Evolutionary conservation across 2,329 filamentous ascomycete genomes (phyloP).

Genomic region (Rhynchosporium agropyri): DNA sequence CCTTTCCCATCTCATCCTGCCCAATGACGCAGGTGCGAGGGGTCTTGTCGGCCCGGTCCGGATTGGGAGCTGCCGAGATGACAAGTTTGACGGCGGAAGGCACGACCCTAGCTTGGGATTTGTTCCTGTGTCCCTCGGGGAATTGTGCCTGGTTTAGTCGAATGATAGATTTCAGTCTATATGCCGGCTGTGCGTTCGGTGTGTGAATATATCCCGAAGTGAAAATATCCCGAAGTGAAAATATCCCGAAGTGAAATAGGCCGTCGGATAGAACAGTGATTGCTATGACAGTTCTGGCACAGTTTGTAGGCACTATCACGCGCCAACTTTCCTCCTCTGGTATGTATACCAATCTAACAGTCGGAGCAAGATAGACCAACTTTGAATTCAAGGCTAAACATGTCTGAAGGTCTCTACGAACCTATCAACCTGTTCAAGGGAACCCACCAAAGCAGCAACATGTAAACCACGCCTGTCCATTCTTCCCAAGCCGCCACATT

Average conservation of each 20-base stretch:
- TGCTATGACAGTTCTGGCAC: too few relatives aligned
- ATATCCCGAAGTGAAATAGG: too few relatives aligned
- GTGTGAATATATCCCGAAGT: too few relatives aligned
- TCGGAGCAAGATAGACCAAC: neutral
- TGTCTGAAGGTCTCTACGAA: conserved; percentile 11
- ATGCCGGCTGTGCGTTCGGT: too few relatives aligned
- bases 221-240: too few relatives aligned
- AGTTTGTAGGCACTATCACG: neutral
- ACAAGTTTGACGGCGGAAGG: neutral
- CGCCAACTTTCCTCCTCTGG: neutral
- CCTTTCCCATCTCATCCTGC: neutral
- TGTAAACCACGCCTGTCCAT: conserved; percentile 21
- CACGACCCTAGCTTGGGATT: conserved; percentile 9
- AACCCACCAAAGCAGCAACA: conserved; percentile 18
- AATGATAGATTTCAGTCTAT: too few relatives aligned
- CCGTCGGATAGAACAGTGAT: too few relatives aligned
- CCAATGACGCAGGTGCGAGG: conserved; percentile 29
- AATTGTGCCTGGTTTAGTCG: too few relatives aligned
- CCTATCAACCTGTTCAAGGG: conserved; percentile 25
- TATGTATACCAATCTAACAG: too few relatives aligned
- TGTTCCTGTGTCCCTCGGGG: neutral
- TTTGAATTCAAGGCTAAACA: conserved; percentile 16
- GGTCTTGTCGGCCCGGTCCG: conserved; percentile 17
- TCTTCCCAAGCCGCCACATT: neutral
- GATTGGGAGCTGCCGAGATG: neutral